Percentiles rank a stretch among this genome's conserved stretches.
phyloP scores from a whole-genome alignment of 2,329 filamentous ascomycete genomes.

The Sarocladium brachiariae region DNA sequence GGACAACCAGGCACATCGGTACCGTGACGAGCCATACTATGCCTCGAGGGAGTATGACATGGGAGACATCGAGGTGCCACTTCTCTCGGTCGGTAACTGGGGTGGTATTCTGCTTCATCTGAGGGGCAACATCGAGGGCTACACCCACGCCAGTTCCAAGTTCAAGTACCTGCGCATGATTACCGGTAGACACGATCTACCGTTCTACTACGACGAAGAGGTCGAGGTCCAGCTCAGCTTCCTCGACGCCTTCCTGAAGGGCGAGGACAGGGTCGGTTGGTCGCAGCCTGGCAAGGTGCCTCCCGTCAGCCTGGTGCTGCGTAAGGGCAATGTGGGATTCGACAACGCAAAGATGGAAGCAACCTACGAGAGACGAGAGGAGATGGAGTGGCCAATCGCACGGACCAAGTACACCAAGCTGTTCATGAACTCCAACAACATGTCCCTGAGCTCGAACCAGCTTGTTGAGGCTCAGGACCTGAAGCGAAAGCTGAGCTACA shows the following conservation, averaged over 20 bases:
- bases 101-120: slow-evolving; percentile 61
- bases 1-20: slow-evolving; percentile 43
- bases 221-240: slow-evolving; percentile 62
- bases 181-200: slow-evolving; percentile 62
- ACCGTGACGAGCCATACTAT: slow-evolving; percentile 58
- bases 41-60: slow-evolving; percentile 58
- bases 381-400: slow-evolving; percentile 60
- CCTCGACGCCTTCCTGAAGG: slow-evolving; percentile 64
- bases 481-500: slow-evolving; percentile 44
- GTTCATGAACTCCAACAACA: slow-evolving; percentile 35
- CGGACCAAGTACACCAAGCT: slow-evolving; percentile 57
- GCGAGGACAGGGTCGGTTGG: slow-evolving; percentile 57
- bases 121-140: slow-evolving; percentile 63
- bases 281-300: slow-evolving; percentile 47
- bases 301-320: slow-evolving; percentile 52
- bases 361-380: slow-evolving; percentile 45
- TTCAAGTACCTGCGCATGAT: slow-evolving; percentile 65
- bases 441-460: slow-evolving; percentile 13
- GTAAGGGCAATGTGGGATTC: slow-evolving; percentile 61
- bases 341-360: slow-evolving; percentile 57
- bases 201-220: slow-evolving; percentile 65
- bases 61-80: slow-evolving; percentile 58
- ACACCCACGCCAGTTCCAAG: slow-evolving; percentile 53
- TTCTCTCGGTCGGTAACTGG: slow-evolving; percentile 53
- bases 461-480: slow-evolving; percentile 33